Evolutionary conservation across 306 rosid species (phyloP), one percentile per base, ranked within the genome.

Genomic region (Gynostemma pentaphyllum): DNA sequence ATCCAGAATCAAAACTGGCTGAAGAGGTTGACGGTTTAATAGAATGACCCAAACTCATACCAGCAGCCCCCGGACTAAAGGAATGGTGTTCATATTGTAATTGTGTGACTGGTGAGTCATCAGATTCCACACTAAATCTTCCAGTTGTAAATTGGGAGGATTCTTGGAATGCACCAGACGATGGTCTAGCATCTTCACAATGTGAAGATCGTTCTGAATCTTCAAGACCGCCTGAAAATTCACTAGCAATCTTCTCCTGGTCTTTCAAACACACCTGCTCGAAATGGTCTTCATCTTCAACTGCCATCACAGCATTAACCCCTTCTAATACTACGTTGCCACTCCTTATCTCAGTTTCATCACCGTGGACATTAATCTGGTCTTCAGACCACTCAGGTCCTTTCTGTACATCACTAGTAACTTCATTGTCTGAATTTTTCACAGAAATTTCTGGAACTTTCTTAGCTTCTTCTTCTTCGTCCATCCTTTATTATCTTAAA

Each of bases 251-350:
- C 82, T 80, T 87, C 72, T 68, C 82, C 61, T 82, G 82, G 51
- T 83, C 96, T 72, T 80, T 80, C 76, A 85, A 77, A 23, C 87
- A 79, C 42, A 85, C 86, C 68, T 73, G 88, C 79, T 88, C 95
- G 76, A 88, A 85, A 48, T 66, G 83, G 24, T 67, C 79, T 36
- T 79, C 89, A 9, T 77, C 76, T 62, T 65, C 74, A 51, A 45
- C 73, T 28, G 63, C 24, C 32, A 66, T 53, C 52, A 39, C 73
- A 26, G 76, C 67, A 77, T 55, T 75, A 69, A 69, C 54, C 62
- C 48, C 77, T 53, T 51, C 80, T 69, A 63, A 52, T 24, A 18
- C 59, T 70, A 47, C 28, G 32, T 62, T 76, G 49, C 56, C 72
- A 30, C 46, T 70, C 64, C 39, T 70, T 57, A 32, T 68, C 64